Percentiles rank a stretch among this genome's conserved stretches.
Conservation (phyloP, 371 early-diverging fungal species). For the Mortierella sp. region DNA sequence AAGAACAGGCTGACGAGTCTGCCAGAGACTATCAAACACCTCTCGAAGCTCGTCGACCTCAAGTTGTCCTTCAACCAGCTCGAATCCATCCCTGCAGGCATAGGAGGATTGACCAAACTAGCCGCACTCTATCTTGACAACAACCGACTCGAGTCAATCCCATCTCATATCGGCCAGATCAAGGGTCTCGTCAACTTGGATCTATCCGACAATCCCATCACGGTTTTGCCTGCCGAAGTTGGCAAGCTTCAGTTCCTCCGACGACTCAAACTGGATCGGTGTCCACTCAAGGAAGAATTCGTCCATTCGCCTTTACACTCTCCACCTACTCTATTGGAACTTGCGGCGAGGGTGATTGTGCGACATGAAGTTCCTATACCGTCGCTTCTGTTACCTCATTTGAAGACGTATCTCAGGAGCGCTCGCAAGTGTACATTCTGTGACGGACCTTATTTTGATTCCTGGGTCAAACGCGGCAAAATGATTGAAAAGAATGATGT, state of each 20-base stretch:
- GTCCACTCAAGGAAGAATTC: constrained; percentile 62
- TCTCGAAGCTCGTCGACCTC: constrained; percentile 76
- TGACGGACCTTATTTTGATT: constrained; percentile 88
- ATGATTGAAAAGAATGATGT: constrained; percentile 72
- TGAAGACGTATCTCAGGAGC: constrained; percentile 75
- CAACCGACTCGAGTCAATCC: constrained; percentile 69
- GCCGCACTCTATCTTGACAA: constrained; percentile 65
- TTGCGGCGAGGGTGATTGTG: constrained; percentile 80
- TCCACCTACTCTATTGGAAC: constrained; percentile 73
- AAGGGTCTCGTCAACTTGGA: constrained; percentile 71
- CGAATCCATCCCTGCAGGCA: constrained; percentile 67
- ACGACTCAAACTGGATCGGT: constrained; percentile 66
- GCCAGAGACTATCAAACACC: constrained; percentile 78
- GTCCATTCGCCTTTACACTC: constrained; percentile 54
- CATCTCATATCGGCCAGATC: constrained; percentile 70
- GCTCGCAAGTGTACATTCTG: constrained; percentile 86
- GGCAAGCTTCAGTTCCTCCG: constrained; percentile 73
- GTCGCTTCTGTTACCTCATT: constrained; percentile 58
- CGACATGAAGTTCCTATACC: constrained; percentile 72
- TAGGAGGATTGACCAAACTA: constrained; percentile 70
- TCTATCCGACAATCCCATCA: constrained; percentile 74
- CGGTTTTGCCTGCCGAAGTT: constrained; percentile 79
- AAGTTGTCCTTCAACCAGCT: constrained; percentile 75
- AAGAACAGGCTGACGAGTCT: constrained; percentile 67
- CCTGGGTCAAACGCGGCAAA: constrained; percentile 67